These are phyloP conservation scores for Goffeauzyma gilvescens DNA, from an alignment of 768 basidiomycete genomes.

Conservation along the genomic window DNA sequence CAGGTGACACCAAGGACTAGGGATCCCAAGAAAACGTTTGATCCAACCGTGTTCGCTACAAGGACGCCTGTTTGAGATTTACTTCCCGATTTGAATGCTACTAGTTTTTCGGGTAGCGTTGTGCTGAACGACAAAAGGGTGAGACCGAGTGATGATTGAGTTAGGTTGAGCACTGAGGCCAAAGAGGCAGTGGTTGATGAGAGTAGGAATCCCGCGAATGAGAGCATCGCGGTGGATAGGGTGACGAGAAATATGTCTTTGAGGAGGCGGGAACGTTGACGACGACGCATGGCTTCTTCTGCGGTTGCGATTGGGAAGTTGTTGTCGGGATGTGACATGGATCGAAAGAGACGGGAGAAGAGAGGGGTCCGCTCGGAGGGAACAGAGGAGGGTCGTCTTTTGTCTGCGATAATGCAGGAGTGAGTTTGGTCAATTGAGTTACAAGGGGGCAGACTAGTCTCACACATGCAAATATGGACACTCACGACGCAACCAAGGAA, in stretches of 20 bases:
- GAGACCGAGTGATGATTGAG: conserved; percentile 12
- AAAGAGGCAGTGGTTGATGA: conserved; percentile 5
- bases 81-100: conserved; percentile 13
- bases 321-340: no score
- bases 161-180: conserved; percentile 10
- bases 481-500: no score
- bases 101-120: conserved; percentile 20
- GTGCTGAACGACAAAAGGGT: conserved; percentile 16
- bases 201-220: conserved; percentile 6
- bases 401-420: neutral
- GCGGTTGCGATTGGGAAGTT: no score
- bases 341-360: no score
- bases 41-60: conserved; percentile 16
- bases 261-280: neutral
- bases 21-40: conserved; percentile 16
- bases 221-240: conserved; percentile 1
- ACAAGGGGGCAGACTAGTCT: no score
- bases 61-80: conserved; percentile 14
- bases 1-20: conserved; percentile 15
- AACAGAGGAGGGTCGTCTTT: neutral
- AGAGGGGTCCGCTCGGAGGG: conserved; percentile 3
- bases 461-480: no score
- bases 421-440: neutral
- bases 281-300: neutral
- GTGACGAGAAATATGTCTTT: conserved; percentile 2